Evolutionary conservation across 495 filamentous ascomycete species (phyloP), one percentile per base, ranked within the genome.

Genomic region (Letharia columbiana): DNA sequence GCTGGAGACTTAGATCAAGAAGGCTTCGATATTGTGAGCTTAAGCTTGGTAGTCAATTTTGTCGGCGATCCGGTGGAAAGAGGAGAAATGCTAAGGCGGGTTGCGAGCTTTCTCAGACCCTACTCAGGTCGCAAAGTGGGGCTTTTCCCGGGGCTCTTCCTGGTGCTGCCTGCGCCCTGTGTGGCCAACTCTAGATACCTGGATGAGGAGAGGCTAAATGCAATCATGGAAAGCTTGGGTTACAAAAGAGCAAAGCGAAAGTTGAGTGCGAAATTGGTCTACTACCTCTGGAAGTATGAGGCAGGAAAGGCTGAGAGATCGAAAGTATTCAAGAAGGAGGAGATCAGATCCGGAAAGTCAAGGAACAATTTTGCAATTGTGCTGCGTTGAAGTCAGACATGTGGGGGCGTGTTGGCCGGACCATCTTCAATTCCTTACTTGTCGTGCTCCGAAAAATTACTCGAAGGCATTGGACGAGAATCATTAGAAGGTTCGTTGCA

Each of bases 1-100:
- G 71, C 77, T 60, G 79, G n/a, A 39, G 39, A 41, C 10, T n/a
- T 67, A 35, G 18, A 83, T 41, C 74, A 78, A 0, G 87, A 93
- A 54, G 77, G 76, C 40, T 98, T 97, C 72, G 88, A 99, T 73
- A 80, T 96, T 54, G 87, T 99, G 71, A 94, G 90, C 68, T 82
- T 99, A n/a, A 96, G 91, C 1, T 79, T 99, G 60, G 95, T 99
- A 12, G 81, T 99, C 31, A 99, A 99, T 75, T 99, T 90, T 73
- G 92, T 97, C 35, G 87, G 92, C 13, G 83, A 89, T 68, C 80
- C 90, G 18, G 76, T 73, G n/a, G 83, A 78, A 28, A 82, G 92
- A 68, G 94, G 94, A 15, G 86, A 90, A 66, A 99, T 99, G 94
- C 82, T 99, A 63, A 82, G 83, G 65, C 85, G 91, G 56, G 85